Conservation (phyloP, 768 basidiomycete genomes). For the Royoungia palumana region DNA sequence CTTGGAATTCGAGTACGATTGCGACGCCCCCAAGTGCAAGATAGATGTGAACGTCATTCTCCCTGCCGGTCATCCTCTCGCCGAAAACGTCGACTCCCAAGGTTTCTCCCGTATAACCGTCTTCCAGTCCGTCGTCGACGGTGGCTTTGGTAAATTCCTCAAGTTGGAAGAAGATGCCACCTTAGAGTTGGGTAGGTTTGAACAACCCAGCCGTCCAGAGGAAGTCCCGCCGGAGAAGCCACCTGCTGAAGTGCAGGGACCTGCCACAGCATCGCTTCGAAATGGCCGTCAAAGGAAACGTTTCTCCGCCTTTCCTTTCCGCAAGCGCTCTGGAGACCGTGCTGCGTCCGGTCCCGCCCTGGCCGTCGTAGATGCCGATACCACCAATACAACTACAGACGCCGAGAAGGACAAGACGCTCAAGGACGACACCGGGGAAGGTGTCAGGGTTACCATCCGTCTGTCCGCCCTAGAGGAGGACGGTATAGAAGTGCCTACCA, state of each 20-base stretch:
- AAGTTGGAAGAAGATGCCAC: slow-evolving; percentile 75
- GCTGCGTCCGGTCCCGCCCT: slow-evolving; percentile 74
- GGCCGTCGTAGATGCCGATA: slow-evolving; percentile 71
- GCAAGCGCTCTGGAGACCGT: slow-evolving; percentile 48
- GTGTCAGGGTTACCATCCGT: slow-evolving; percentile 74
- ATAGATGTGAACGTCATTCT: slow-evolving; percentile 77
- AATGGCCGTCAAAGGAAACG: slow-evolving; percentile 42
- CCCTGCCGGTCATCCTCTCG: slow-evolving; percentile 59
- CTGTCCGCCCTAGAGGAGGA: slow-evolving; percentile 80
- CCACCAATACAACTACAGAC: slow-evolving; percentile 29
- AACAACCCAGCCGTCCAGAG: slow-evolving; percentile 30
- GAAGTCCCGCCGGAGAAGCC: slow-evolving; percentile 9
- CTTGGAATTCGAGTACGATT: slow-evolving; percentile 91
- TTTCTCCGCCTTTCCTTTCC: slow-evolving; percentile 67
- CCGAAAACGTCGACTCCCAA: slow-evolving; percentile 33
- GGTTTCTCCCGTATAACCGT: slow-evolving; percentile 34
- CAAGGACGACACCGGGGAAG: slow-evolving; percentile 52
- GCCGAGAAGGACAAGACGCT: slow-evolving; percentile 41
- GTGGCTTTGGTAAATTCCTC: slow-evolving; percentile 77
- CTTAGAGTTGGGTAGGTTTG: slow-evolving; percentile 77
- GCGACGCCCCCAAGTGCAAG: slow-evolving; percentile 80
- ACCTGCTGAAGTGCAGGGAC: slow-evolving; percentile 6
- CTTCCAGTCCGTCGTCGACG: slow-evolving; percentile 57
- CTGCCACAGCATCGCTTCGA: slow-evolving; percentile 14
- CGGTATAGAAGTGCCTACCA: slow-evolving; percentile 59